A percentile compares a stretch with the other conserved stretches of the same genome.
phyloP scores from a whole-genome alignment of 208 protist genomes.

The Crithidia bombi region DNA sequence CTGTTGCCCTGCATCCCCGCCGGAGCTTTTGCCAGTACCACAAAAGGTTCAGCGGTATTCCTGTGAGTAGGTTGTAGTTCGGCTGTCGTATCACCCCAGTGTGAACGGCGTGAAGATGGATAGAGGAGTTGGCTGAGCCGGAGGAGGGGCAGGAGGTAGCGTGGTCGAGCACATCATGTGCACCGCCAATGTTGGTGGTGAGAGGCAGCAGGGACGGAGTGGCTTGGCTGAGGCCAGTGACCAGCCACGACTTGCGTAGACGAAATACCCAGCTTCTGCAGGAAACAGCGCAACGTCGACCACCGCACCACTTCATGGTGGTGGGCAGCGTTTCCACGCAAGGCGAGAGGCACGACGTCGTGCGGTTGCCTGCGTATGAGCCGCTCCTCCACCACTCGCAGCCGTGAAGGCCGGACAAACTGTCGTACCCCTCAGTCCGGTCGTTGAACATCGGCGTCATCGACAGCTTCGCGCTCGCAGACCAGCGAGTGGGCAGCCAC shows the following conservation, averaged over 20 bases:
- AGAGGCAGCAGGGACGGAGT: not conserved
- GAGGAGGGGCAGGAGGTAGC: not conserved
- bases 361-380: no score
- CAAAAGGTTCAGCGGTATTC: slow-evolving; percentile 10
- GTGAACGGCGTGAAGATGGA: not conserved
- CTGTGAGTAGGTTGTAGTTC: slow-evolving; percentile 26
- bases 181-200: not conserved
- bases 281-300: not conserved
- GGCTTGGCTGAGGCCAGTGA: slow-evolving; percentile 11
- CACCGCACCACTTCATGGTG: no score
- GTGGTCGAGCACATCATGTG: not conserved
- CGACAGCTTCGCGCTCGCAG: not conserved
- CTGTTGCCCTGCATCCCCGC: not conserved
- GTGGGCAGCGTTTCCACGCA: no score
- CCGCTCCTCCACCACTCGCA: no score
- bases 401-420: no score
- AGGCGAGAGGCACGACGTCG: no score
- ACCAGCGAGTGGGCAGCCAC: slow-evolving; percentile 9
- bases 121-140: not conserved
- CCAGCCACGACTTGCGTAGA: slow-evolving; percentile 27
- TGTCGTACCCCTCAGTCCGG: no score
- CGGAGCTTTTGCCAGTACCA: not conserved
- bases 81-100: not conserved
- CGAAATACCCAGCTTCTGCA: slow-evolving; percentile 20
- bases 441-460: not conserved